Evolutionary conservation across 371 early-diverging fungal genomes (phyloP).

Genomic region (Mortierella sp.): DNA sequence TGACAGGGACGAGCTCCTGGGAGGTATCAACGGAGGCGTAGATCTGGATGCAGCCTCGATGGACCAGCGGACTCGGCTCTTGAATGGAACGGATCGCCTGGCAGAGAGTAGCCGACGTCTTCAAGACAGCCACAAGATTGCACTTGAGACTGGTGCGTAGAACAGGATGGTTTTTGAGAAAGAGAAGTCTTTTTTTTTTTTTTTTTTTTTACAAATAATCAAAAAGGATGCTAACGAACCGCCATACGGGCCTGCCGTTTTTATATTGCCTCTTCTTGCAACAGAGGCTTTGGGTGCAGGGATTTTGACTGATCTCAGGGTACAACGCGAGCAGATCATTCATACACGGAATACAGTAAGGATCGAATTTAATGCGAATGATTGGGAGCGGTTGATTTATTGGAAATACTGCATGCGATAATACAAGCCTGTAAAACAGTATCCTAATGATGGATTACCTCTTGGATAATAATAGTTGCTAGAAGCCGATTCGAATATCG

Average conservation of each 20-base stretch:
- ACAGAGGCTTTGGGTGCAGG: conserved; percentile 85
- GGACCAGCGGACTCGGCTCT: conserved; percentile 85
- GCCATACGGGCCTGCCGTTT: too few species aligned
- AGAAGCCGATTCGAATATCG: conserved; percentile 91
- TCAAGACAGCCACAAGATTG: conserved; percentile 90
- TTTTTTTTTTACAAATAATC: too few species aligned
- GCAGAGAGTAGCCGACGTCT: conserved; percentile 80
- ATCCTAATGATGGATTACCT: too few species aligned
- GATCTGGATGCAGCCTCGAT: conserved; percentile 72
- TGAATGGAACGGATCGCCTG: conserved; percentile 88
- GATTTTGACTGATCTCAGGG: conserved; percentile 83
- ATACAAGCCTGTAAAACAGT: too few species aligned
- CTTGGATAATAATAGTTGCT: conserved; percentile 60
- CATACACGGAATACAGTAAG: conserved; percentile 87
- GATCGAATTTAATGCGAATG: too few species aligned
- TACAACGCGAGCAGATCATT: conserved; percentile 92
- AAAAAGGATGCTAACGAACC: too few species aligned
- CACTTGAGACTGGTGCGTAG: conserved; percentile 82
- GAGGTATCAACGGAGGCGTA: conserved; percentile 55
- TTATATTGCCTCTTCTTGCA: too few species aligned
- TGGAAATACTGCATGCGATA: too few species aligned
- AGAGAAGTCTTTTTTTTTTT: too few species aligned
- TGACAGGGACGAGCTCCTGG: conserved; percentile 76
- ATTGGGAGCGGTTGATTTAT: too few species aligned
- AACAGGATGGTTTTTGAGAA: too few species aligned